Conservation (phyloP, 2,329 filamentous ascomycete species). For the Colletotrichum tamarilloi region DNA sequence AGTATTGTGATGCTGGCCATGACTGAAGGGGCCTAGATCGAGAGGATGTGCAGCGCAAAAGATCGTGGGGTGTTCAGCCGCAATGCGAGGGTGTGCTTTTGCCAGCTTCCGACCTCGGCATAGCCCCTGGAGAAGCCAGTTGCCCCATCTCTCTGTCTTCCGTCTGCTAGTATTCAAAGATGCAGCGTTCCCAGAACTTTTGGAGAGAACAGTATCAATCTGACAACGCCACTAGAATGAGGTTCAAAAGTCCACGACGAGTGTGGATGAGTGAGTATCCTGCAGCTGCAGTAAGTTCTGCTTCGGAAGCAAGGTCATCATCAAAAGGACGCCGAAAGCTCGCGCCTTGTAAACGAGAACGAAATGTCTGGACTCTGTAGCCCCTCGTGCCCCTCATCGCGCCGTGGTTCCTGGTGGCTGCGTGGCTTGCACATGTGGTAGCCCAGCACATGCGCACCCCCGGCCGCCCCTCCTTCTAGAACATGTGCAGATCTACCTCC, state of each 20-base stretch:
- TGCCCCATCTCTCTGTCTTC: too few relatives aligned
- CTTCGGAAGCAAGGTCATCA: too few relatives aligned
- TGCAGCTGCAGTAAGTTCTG: too few relatives aligned
- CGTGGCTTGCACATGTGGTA: neutral
- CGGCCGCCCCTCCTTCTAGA: neutral
- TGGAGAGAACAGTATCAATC: too few relatives aligned
- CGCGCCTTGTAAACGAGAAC: too few relatives aligned
- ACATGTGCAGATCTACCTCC: constrained; percentile 10
- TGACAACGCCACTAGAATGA: too few relatives aligned
- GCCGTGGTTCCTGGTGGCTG: neutral
- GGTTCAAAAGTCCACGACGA: too few relatives aligned
- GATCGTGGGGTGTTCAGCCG: neutral
- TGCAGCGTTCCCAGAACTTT: too few relatives aligned
- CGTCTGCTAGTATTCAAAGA: too few relatives aligned
- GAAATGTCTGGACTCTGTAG: neutral
- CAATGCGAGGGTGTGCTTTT: neutral
- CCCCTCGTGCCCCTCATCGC: neutral
- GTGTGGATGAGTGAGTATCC: too few relatives aligned
- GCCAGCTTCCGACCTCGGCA: neutral
- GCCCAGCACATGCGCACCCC: neutral
- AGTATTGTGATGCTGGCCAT: neutral
- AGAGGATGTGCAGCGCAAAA: neutral
- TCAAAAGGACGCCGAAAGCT: neutral
- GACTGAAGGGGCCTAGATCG: neutral
- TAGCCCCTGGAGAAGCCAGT: neutral